Base-by-base conservation (phyloP, 2,329 filamentous ascomycete genomes). In the Chaetomium globosum region DNA sequence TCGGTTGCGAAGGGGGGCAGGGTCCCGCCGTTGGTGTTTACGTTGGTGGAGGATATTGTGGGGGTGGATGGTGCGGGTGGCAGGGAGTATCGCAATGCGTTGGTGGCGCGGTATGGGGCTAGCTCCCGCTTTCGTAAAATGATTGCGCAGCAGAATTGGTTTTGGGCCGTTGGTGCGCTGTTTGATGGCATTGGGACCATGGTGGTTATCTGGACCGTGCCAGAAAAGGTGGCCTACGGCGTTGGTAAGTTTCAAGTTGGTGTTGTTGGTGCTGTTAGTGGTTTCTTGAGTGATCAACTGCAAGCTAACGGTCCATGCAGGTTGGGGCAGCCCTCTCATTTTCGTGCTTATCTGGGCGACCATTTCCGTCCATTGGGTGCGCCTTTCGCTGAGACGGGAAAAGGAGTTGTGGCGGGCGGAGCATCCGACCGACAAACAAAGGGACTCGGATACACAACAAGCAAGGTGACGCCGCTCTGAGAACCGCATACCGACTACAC, bases 1-100 rank as follows among this genome's bases (percentile, higher is more conserved):
- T 89, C 87, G 1, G 85, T 86, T 0, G 81, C 81, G 0, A 87
- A 86, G 71, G 87, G 87, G 21, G 81, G 80, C 19, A 77, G 79
- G 73, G 83, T 89, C 64, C 81, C 83, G 3, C 88, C 88, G 0
- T 82, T 85, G 2, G 80, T 85, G 1, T 87, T 88, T 70, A 88
- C 87, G 58, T 80, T 90, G 33, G 84, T 89, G 30, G 88, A 90
- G 75, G 88, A 90, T 70, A 81, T 89, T 28, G 82, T 89, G 16
- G 87, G 85, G 4, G 88, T 90, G 49, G 88, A 90, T 71, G 87
- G 86, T 23, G 83, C 81, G 3, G 87, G 85, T 10, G 84, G 84
- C 1, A 79, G 82, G 64, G 80, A 77, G 2, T 87, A 83, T 68
- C 78, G 84, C 53, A 77, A 80, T 69, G 80, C 80, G 0, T 72